Percentiles rank a stretch among this genome's conserved stretches.
Conservation (phyloP, 306 rosid genomes). For the Macrotyloma uniflorum region DNA sequence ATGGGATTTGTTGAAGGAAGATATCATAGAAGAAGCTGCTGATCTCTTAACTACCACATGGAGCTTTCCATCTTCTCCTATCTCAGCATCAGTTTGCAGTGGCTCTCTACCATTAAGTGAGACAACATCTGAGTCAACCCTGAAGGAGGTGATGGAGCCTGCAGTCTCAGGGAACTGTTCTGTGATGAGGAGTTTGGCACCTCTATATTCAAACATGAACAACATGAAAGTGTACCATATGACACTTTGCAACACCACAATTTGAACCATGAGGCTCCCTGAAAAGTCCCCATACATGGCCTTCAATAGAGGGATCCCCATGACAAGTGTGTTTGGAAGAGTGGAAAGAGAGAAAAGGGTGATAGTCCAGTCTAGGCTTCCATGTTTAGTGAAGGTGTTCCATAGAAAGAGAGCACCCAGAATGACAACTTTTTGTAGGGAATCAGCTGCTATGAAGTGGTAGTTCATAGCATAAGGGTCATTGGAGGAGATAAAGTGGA, state of each 20-base stretch:
- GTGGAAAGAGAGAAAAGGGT: slow-evolving; percentile 87
- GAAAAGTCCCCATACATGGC: slow-evolving; percentile 89
- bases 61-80: slow-evolving; percentile 85
- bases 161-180: slow-evolving; percentile 89
- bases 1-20: slow-evolving; percentile 76
- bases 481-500: slow-evolving; percentile 82
- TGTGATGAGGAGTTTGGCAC: slow-evolving; percentile 72
- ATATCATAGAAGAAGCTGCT: slow-evolving; percentile 63
- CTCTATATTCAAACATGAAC: slow-evolving; percentile 81
- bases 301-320: slow-evolving; percentile 81
- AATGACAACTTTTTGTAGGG: slow-evolving; percentile 71
- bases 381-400: slow-evolving; percentile 65
- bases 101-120: slow-evolving; percentile 78
- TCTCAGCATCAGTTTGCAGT: slow-evolving; percentile 71
- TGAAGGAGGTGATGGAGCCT: slow-evolving; percentile 73
- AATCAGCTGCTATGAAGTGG: slow-evolving; percentile 85
- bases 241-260: slow-evolving; percentile 86
- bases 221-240: slow-evolving; percentile 85
- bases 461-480: slow-evolving; percentile 80
- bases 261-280: slow-evolving; percentile 75
- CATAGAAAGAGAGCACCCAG: slow-evolving; percentile 70
- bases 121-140: slow-evolving; percentile 77
- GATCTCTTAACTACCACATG: slow-evolving; percentile 76
- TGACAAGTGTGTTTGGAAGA: slow-evolving; percentile 86
- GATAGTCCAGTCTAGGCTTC: slow-evolving; percentile 75